These are phyloP conservation scores for Bondarzewia mesenterica DNA, from an alignment of 1,284 basidiomycete species.

Conservation along the genomic window DNA sequence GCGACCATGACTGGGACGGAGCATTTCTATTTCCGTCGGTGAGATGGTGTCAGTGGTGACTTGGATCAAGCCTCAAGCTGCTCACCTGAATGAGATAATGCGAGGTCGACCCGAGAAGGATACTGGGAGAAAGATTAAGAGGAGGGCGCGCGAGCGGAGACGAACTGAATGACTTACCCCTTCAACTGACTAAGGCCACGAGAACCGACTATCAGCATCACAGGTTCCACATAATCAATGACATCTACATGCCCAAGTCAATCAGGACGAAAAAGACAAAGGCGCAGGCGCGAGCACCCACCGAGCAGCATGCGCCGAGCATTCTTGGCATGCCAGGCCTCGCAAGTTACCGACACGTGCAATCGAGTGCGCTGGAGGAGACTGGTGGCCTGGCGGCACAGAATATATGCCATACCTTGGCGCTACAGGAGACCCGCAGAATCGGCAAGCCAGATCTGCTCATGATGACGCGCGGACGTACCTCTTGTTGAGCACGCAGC, in stretches of 20 bases:
- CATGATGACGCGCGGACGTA: conserved; percentile 22
- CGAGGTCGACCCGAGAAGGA: conserved; percentile 93
- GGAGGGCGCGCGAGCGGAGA: not conserved
- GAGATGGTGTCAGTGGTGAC: conserved; percentile 3
- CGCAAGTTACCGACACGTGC: conserved; percentile 82
- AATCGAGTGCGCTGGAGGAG: conserved; percentile 86
- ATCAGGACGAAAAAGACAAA: not conserved
- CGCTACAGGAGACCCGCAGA: conserved; percentile 39
- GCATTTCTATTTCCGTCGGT: conserved; percentile 49
- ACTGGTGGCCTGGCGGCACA: conserved; percentile 81
- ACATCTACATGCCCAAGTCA: conserved; percentile 46
- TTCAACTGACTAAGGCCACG: conserved; percentile 87
- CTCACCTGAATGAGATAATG: conserved; percentile 92
- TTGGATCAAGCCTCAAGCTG: conserved; percentile 11
- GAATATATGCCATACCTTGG: conserved; percentile 81
- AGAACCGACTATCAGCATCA: conserved; percentile 93
- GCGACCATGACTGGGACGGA: conserved; percentile 89
- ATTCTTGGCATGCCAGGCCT: conserved; percentile 95
- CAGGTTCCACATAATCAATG: conserved; percentile 86
- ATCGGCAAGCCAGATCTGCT: not conserved
- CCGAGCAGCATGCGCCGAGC: conserved; percentile 87
- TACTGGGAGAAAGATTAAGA: conserved; percentile 38
- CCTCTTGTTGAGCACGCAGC: conserved; percentile 83
- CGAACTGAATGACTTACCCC: conserved; percentile 53
- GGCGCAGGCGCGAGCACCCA: conserved; percentile 22